Conservation (phyloP, 2,329 filamentous ascomycete genomes). For the Zasmidium angulare region DNA sequence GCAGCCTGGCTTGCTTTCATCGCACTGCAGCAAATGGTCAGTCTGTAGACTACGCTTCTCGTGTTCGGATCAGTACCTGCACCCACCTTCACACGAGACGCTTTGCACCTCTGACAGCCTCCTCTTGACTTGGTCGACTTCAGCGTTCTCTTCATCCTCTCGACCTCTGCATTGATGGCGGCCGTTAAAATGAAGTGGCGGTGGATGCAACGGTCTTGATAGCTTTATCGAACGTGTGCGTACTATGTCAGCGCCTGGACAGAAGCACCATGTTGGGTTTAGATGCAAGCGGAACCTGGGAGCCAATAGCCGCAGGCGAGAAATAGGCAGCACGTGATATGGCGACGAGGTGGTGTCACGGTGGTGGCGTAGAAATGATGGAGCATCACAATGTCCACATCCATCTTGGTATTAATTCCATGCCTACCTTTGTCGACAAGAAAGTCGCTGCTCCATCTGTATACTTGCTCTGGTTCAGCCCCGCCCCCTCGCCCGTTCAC, state of each 20-base stretch:
- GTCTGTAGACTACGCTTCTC: too few relatives aligned
- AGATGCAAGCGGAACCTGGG: background rate
- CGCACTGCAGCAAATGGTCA: slow-evolving; percentile 30
- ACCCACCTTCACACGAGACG: slow-evolving; percentile 22
- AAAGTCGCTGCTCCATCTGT: too few relatives aligned
- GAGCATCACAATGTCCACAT: too few relatives aligned
- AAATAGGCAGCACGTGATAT: too few relatives aligned
- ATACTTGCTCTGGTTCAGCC: too few relatives aligned
- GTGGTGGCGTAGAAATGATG: too few relatives aligned
- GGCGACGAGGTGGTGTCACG: too few relatives aligned
- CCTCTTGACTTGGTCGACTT: slow-evolving; percentile 32
- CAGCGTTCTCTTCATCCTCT: slow-evolving; percentile 6
- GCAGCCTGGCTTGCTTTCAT: slow-evolving; percentile 45
- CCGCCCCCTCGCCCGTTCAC: too few relatives aligned
- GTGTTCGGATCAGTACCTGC: slow-evolving; percentile 29
- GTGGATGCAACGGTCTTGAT: background rate
- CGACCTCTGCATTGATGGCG: background rate
- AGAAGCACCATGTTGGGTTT: background rate
- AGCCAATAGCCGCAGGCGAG: too few relatives aligned
- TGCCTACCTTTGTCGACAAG: too few relatives aligned
- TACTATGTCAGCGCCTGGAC: background rate
- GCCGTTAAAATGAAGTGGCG: background rate
- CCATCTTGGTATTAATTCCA: too few relatives aligned
- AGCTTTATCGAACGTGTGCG: background rate
- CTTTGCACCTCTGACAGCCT: slow-evolving; percentile 32